A percentile compares a stretch with the other conserved stretches of the same genome.
phyloP scores from a whole-genome alignment of 164 flowering plant species.

The Piper longum region DNA sequence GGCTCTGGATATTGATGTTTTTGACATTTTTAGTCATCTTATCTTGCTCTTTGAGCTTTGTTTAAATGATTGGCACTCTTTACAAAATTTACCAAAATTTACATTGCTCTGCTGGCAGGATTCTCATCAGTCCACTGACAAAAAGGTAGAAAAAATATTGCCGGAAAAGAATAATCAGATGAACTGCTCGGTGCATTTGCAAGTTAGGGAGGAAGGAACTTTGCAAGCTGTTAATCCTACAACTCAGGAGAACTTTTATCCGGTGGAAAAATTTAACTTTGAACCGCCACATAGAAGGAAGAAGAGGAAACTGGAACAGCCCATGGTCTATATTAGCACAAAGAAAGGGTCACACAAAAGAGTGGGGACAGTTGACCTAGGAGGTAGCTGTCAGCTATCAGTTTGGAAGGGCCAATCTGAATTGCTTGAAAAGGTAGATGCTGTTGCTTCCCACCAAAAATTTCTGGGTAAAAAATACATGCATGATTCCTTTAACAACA shows the following conservation, averaged over 20 bases:
- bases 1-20: too few species aligned
- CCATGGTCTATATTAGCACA: constrained; percentile 17
- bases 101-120: neutral
- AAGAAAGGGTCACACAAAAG: constrained; percentile 15
- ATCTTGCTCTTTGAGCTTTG: neutral
- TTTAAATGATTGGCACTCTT: neutral
- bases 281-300: constrained; percentile 12
- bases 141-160: neutral
- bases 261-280: constrained; percentile 6
- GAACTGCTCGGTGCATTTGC: neutral
- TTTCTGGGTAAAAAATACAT: constrained; percentile 33
- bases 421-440: constrained; percentile 36
- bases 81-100: neutral
- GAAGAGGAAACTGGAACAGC: constrained; percentile 26
- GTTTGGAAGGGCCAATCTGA: constrained; percentile 13
- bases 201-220: neutral
- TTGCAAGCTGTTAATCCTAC: constrained; percentile 8
- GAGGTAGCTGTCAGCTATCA: constrained; percentile 13
- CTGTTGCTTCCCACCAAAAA: constrained; percentile 38
- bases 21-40: neutral
- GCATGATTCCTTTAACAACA: constrained; percentile 33
- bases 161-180: neutral
- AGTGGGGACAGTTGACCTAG: constrained; percentile 25
- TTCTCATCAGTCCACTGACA: neutral
- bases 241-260: constrained; percentile 4